These are phyloP conservation scores for Pachyrhizus erosus DNA, from an alignment of 306 rosid genomes.

Conservation along the genomic window DNA sequence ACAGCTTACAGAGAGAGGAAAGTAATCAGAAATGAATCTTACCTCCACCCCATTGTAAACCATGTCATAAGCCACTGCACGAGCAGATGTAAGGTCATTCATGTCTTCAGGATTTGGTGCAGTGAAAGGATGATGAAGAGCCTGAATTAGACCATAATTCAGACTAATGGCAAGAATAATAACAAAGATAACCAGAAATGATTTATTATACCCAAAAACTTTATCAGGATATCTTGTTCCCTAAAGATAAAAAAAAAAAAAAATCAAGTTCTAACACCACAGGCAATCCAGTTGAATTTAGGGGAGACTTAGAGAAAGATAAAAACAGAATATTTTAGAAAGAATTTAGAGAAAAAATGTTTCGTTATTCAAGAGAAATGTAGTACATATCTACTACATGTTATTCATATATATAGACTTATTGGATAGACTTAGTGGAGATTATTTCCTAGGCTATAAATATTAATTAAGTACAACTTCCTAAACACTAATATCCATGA, in stretches of 20 bases:
- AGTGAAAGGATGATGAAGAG: constrained; percentile 98
- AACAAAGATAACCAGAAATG: constrained; percentile 22
- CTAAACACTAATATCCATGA: neutral
- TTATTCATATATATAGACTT: neutral
- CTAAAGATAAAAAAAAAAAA: neutral
- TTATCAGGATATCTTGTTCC: neutral
- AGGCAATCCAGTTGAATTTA: neutral
- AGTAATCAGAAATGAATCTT: constrained; percentile 16
- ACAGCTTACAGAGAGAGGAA: constrained; percentile 34
- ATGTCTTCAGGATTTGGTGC: constrained; percentile 96
- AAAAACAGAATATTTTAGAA: neutral
- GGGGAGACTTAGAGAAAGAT: neutral
- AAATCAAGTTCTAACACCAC: constrained; percentile 1
- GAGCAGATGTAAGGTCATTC: constrained; percentile 87
- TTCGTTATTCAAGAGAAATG: neutral
- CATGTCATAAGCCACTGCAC: constrained; percentile 98
- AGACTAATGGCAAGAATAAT: neutral
- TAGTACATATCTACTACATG: neutral
- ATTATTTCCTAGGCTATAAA: neutral
- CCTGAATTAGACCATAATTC: constrained; percentile 52
- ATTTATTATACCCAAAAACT: constrained; percentile 9
- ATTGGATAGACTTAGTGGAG: neutral
- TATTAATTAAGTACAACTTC: neutral
- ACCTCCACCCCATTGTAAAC: constrained; percentile 99
- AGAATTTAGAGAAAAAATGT: neutral